Percentiles rank a stretch among this genome's conserved stretches.
Evolutionary conservation across 768 basidiomycete species (phyloP).

Genomic region (Tulasnella sp.): DNA sequence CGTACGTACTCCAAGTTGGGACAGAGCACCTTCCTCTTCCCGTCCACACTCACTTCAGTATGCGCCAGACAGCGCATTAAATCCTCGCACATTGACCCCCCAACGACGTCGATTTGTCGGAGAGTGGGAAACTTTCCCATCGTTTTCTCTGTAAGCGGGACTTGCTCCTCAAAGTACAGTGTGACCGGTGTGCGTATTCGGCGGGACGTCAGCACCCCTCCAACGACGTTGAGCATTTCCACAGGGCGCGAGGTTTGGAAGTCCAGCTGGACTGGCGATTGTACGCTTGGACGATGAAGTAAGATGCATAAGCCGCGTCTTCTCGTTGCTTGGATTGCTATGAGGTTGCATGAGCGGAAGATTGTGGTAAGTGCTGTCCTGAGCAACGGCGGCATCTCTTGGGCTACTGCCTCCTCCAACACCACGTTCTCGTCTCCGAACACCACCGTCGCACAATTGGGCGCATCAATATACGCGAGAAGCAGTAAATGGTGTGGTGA

Average conservation of each 20-base stretch:
- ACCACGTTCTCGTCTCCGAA: not conserved
- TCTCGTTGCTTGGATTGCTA: not conserved
- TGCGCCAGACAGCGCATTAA: not conserved
- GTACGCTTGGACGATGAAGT: not conserved
- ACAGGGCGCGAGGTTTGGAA: not conserved
- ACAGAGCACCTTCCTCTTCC: not conserved
- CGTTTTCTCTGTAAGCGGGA: not conserved
- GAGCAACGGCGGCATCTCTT: not conserved
- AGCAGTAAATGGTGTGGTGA: not conserved
- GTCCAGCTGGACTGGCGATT: not conserved
- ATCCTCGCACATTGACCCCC: not conserved
- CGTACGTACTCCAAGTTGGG: not conserved
- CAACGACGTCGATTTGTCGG: not conserved
- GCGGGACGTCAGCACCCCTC: not conserved
- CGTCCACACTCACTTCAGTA: not conserved
- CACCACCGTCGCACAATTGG: not conserved
- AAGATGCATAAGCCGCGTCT: not conserved
- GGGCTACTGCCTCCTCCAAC: not conserved
- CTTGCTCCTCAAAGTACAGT: not conserved
- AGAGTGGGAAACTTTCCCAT: not conserved
- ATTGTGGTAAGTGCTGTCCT: not conserved
- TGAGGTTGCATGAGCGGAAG: not conserved
- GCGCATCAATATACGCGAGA: not conserved
- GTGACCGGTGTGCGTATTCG: not conserved
- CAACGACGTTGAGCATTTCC: not conserved